These are phyloP conservation scores for Colletotrichum plurivorum DNA, from an alignment of 2,329 filamentous ascomycete species.

Conservation along the genomic window DNA sequence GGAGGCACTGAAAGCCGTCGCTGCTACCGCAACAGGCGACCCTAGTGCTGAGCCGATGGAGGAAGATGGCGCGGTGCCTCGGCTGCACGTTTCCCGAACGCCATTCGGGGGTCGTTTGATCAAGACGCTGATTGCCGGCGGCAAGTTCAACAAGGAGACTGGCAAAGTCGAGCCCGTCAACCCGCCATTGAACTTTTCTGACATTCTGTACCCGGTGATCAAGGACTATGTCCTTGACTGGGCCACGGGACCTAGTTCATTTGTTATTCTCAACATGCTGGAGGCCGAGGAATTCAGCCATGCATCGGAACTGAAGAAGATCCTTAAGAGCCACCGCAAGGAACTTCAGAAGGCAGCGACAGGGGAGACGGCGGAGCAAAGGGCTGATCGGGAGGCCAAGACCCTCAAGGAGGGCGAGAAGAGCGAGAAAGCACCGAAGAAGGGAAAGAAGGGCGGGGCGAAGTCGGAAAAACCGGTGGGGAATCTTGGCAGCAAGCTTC, in stretches of 20 bases:
- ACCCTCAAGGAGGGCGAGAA: slow-evolving; percentile 58
- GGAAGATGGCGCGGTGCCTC: slow-evolving; percentile 49
- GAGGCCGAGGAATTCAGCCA: slow-evolving; percentile 81
- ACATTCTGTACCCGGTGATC: slow-evolving; percentile 86
- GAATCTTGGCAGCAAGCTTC: slow-evolving; percentile 73
- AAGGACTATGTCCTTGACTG: slow-evolving; percentile 81
- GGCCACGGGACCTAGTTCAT: slow-evolving; percentile 89
- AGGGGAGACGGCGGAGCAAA: slow-evolving; percentile 69
- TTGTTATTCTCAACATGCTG: slow-evolving; percentile 85
- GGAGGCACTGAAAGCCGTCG: slow-evolving; percentile 79
- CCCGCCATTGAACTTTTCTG: slow-evolving; percentile 84
- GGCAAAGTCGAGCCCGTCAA: slow-evolving; percentile 80
- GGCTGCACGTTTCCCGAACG: slow-evolving; percentile 71
- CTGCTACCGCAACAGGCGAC: slow-evolving; percentile 73
- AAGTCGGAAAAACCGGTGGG: slow-evolving; percentile 63
- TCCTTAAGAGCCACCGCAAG: slow-evolving; percentile 81
- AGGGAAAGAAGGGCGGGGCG: slow-evolving; percentile 56
- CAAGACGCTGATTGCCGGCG: slow-evolving; percentile 91
- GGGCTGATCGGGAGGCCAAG: slow-evolving; percentile 64
- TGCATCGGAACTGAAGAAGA: slow-evolving; percentile 76
- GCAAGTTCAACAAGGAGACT: slow-evolving; percentile 82
- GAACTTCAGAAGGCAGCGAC: slow-evolving; percentile 76
- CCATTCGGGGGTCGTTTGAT: slow-evolving; percentile 84
- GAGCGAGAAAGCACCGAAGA: slow-evolving; percentile 56
- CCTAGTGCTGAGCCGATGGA: slow-evolving; percentile 59